Percentiles rank a stretch among this genome's conserved stretches.
phyloP scores from a whole-genome alignment of 2,329 filamentous ascomycete species.

The Diaporthe helianthi region DNA sequence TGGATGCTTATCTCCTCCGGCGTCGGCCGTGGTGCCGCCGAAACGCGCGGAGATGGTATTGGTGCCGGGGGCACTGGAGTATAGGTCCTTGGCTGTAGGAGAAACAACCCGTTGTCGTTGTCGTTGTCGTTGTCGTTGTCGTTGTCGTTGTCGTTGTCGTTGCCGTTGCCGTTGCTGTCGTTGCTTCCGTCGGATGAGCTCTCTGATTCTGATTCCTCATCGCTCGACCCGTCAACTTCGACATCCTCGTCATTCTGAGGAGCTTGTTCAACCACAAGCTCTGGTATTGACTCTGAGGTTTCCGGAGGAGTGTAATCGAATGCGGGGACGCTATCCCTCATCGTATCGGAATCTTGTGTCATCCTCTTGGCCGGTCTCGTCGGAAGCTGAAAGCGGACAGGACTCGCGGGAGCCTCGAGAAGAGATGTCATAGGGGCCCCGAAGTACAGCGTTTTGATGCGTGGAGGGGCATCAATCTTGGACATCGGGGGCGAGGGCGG shows the following conservation, averaged over 20 bases:
- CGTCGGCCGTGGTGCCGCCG: slow-evolving; percentile 22
- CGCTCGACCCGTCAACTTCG: slow-evolving; percentile 25
- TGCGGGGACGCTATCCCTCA: slow-evolving; percentile 41
- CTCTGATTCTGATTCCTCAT: slow-evolving; percentile 22
- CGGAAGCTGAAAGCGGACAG: slow-evolving; percentile 37
- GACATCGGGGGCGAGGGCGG: slow-evolving; percentile 32
- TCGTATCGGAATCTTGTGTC: slow-evolving; percentile 38
- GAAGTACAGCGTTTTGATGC: slow-evolving; percentile 41
- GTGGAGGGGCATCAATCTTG: slow-evolving; percentile 37
- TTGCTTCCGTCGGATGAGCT: slow-evolving; percentile 1
- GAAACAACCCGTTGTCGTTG: slow-evolving; percentile 52
- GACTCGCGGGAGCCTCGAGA: slow-evolving; percentile 34
- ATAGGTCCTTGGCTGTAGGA: slow-evolving; percentile 65
- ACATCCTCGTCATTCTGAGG: neutral
- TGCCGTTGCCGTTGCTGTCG: slow-evolving; percentile 45
- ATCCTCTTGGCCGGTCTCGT: slow-evolving; percentile 31
- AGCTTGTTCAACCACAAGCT: slow-evolving; percentile 27
- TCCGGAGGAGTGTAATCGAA: slow-evolving; percentile 41
- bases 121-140: slow-evolving; percentile 25
- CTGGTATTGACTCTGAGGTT: slow-evolving; percentile 32
- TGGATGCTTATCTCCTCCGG: slow-evolving; percentile 34
- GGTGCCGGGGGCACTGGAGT: slow-evolving; percentile 59
- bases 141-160: slow-evolving; percentile 47
- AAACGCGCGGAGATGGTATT: slow-evolving; percentile 54
- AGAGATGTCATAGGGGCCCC: slow-evolving; percentile 33